A percentile compares a stretch with the other conserved stretches of the same genome.
Conservation (phyloP, 371 early-diverging fungal species). For the Conidiobolus incongruus region DNA sequence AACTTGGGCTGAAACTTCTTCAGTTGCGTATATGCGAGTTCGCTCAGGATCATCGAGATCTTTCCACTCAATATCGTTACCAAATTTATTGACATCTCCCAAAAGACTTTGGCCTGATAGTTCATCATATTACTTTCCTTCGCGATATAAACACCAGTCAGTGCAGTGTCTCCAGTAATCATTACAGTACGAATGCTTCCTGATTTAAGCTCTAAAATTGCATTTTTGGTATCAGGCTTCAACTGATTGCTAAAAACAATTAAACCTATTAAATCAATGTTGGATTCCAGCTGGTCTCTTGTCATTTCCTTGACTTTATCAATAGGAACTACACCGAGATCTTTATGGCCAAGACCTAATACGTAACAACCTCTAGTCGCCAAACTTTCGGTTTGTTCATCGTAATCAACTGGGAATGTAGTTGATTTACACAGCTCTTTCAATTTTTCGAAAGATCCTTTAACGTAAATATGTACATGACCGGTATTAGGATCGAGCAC, state of each 20-base stretch:
- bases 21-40: conserved; percentile 13
- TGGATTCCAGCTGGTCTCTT: conserved; percentile 43
- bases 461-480: conserved; percentile 39
- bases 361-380: conserved; percentile 62
- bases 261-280: conserved; percentile 37
- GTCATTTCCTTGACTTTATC: conserved; percentile 16
- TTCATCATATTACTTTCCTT: conserved; percentile 49
- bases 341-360: conserved; percentile 42
- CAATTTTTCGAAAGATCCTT: conserved; percentile 65
- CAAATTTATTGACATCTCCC: conserved; percentile 14
- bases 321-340: conserved; percentile 16
- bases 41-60: conserved; percentile 22
- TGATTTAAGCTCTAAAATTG: conserved; percentile 48
- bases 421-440: conserved; percentile 21
- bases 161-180: too few relatives aligned
- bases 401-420: conserved; percentile 32
- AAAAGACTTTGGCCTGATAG: conserved; percentile 12
- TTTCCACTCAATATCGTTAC: conserved; percentile 17
- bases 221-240: conserved; percentile 49
- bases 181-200: too few relatives aligned
- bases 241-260: conserved; percentile 70
- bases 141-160: too few relatives aligned
- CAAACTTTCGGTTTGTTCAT: conserved; percentile 19
- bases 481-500: conserved; percentile 25
- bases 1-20: conserved; percentile 8